Base-by-base conservation (phyloP, 805 yeast genomes). In the Ogataea nonfermentans region DNA sequence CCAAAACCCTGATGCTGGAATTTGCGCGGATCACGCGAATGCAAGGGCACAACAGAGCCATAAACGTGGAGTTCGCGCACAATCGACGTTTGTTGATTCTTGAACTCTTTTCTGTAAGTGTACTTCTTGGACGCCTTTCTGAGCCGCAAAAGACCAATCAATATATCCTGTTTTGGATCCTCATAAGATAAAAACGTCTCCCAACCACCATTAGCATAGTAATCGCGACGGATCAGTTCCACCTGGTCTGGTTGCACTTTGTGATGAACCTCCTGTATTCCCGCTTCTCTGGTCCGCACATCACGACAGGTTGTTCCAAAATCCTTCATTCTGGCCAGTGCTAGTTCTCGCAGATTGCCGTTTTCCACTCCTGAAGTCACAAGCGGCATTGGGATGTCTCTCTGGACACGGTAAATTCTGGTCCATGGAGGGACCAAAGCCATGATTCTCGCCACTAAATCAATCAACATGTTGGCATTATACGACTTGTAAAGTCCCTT, bases 1-100 rank as follows among this genome's bases (percentile, higher is more conserved):
- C 99, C 99, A 61, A 91, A 93, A 14, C 99, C 99, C 71, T 93
- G 99, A 69, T 93, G 99, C 68, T 93, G 99, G 71, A 93, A 93
- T 64, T 93, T 93, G 57, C 96, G 76, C 32, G 99, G 99, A 65
- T 93, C 99, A 51, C 98, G 76, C 3, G 95, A 84, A 62, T 93
- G 99, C 42, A 93, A 66, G 3, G 99, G 98, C 14, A 93, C 99
- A 13, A 90, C 99, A 4, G 95, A 85, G 10, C 99, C 99, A 57
- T 93, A 93, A 22, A 93, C 99, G 56, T 93, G 99, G 49, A 93
- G 70, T 62, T 93, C 99, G 64, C 99, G 78, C n/a, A 93, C 97
- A 39, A 93, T 79, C 2, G 96, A 88, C 0, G 97, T 86, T 44
- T 81, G 91, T 64, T 89, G 95, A 8, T 70, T 63, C 0, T 78